Conservation (phyloP, 192 early-diverging fungal species). For the Podila minutissima region DNA sequence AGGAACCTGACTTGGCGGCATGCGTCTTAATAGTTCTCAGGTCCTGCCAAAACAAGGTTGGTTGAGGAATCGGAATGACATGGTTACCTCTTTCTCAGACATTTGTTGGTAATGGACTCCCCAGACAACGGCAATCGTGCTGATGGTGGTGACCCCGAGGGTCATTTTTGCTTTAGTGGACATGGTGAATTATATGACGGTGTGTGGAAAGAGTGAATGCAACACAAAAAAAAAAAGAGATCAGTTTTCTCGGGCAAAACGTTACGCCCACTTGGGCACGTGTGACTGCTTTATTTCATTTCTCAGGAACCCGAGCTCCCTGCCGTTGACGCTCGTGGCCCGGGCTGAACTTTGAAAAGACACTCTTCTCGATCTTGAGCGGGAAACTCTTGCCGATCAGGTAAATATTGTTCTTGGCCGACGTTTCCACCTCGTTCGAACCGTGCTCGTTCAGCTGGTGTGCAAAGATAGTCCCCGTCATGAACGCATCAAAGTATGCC, state of each 20-base stretch:
- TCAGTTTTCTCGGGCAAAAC: constrained; percentile 2
- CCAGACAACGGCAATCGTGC: constrained; percentile 39
- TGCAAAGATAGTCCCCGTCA: constrained; percentile 93
- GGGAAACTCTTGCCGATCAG: constrained; percentile 85
- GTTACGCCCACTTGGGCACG: too few species aligned
- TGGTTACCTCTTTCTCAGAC: constrained; percentile 44
- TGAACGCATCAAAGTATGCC: constrained; percentile 95
- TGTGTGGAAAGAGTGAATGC: background rate
- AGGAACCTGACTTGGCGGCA: too few species aligned
- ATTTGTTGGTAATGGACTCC: constrained; percentile 53
- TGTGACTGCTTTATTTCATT: constrained; percentile 3
- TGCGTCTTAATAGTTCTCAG: too few species aligned
- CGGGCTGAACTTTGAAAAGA: constrained; percentile 66
- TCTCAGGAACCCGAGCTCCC: background rate
- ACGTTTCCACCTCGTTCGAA: constrained; percentile 3
- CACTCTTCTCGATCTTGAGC: constrained; percentile 68
- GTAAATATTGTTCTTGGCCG: constrained; percentile 81
- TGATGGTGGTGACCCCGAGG: constrained; percentile 36
- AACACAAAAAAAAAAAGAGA: background rate
- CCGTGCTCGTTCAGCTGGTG: constrained; percentile 63
- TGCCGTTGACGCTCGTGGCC: constrained; percentile 33
- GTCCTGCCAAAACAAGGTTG: too few species aligned
- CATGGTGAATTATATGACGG: constrained; percentile 14
- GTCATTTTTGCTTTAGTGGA: constrained; percentile 52
- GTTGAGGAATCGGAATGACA: background rate